These are phyloP conservation scores for Hypomyces perniciosus DNA, from an alignment of 2,329 filamentous ascomycete species.

Conservation along the genomic window DNA sequence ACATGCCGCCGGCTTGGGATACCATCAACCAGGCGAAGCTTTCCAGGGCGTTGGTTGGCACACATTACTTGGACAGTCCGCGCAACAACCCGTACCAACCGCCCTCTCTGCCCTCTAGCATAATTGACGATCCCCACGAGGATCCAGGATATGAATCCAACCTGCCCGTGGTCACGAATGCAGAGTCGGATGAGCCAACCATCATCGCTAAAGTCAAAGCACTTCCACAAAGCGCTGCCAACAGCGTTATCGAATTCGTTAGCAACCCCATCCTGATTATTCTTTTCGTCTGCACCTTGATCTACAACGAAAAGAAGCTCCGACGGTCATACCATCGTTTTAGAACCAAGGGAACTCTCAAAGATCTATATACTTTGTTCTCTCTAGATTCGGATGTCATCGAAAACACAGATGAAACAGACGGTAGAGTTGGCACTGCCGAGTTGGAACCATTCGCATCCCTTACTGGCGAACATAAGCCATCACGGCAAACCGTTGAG, in stretches of 20 bases:
- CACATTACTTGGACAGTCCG: constrained; percentile 53
- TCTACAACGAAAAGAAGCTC: constrained; percentile 42
- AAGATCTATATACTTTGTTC: constrained; percentile 16
- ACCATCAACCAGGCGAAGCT: constrained; percentile 41
- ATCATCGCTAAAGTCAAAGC: constrained; percentile 46
- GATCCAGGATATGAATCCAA: constrained; percentile 30
- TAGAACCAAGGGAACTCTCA: constrained; percentile 24
- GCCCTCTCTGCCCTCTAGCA: constrained; percentile 31
- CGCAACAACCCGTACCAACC: constrained; percentile 28
- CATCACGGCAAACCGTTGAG: neutral
- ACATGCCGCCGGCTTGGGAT: constrained; percentile 35
- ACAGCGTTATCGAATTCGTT: constrained; percentile 49
- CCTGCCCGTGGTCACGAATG: constrained; percentile 20
- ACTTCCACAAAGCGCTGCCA: constrained; percentile 43
- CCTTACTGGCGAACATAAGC: neutral
- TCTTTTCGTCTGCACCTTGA: constrained; percentile 35
- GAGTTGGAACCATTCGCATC: neutral
- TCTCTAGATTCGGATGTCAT: neutral
- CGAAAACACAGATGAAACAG: neutral
- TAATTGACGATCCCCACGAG: constrained; percentile 23
- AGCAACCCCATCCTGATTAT: constrained; percentile 49
- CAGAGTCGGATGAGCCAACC: constrained; percentile 31
- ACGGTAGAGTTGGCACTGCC: constrained; percentile 1
- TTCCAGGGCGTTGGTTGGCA: constrained; percentile 61
- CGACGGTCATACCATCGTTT: constrained; percentile 33